These are phyloP conservation scores for Penicillium decumbens DNA, from an alignment of 2,329 filamentous ascomycete species.

Conservation along the genomic window DNA sequence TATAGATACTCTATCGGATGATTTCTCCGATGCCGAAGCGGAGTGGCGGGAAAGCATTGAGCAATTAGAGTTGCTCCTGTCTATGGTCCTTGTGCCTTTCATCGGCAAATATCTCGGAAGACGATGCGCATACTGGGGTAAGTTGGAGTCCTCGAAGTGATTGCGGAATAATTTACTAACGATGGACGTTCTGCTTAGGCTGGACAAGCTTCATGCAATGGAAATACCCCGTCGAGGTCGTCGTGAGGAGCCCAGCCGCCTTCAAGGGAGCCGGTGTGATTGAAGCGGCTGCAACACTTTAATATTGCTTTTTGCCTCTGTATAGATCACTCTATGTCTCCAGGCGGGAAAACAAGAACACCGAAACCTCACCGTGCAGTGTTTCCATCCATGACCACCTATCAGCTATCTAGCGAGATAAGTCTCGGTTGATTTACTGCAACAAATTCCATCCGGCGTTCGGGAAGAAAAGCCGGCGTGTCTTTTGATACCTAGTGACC, in stretches of 20 bases:
- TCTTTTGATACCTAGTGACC: background rate
- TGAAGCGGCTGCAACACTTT: slow-evolving; percentile 49
- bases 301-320: slow-evolving; percentile 6
- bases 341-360: background rate
- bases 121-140: slow-evolving; percentile 96
- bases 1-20: slow-evolving; percentile 46
- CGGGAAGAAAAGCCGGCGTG: background rate
- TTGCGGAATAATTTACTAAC: slow-evolving; percentile 6
- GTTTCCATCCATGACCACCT: background rate
- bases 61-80: slow-evolving; percentile 86
- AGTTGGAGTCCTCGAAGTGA: slow-evolving; percentile 9
- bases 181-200: slow-evolving; percentile 49
- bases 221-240: slow-evolving; percentile 78
- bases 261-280: slow-evolving; percentile 62
- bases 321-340: background rate
- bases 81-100: slow-evolving; percentile 92
- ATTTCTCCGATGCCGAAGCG: slow-evolving; percentile 76
- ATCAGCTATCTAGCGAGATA: background rate
- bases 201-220: slow-evolving; percentile 94
- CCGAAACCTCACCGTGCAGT: background rate
- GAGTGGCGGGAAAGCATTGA: slow-evolving; percentile 95
- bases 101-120: slow-evolving; percentile 90
- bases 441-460: background rate
- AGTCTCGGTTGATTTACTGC: background rate
- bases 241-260: slow-evolving; percentile 54